Conservation (phyloP, 495 filamentous ascomycete species). For the Tuber microsphaerosporum region DNA sequence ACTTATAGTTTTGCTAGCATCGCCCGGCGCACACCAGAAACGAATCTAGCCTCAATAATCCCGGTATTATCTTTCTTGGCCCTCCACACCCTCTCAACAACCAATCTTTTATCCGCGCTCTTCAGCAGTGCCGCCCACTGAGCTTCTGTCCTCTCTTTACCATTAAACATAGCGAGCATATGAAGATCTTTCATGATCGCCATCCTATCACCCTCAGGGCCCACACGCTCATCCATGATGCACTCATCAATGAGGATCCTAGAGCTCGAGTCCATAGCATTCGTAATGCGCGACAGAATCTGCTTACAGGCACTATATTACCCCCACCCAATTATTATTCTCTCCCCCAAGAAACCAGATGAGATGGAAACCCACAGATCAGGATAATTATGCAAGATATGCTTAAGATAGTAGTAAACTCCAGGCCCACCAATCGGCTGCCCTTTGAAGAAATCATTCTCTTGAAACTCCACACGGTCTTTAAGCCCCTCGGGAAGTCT, state of each 20-base stretch:
- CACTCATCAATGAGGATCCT: conserved; percentile 10
- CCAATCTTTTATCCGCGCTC: conserved; percentile 12
- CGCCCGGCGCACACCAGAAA: too few relatives aligned
- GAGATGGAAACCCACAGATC: conserved; percentile 4
- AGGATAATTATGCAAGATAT: conserved; percentile 31
- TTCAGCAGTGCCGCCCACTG: conserved; percentile 8
- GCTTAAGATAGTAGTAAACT: conserved; percentile 26
- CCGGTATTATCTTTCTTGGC: background rate
- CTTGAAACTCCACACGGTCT: conserved; percentile 12
- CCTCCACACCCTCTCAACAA: conserved; percentile 15
- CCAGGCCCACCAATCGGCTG: conserved; percentile 23
- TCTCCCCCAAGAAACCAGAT: background rate
- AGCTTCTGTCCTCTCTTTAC: conserved; percentile 7
- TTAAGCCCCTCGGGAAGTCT: conserved; percentile 8
- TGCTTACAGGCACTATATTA: background rate
- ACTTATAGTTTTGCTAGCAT: too few relatives aligned
- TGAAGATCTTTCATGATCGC: conserved; percentile 5
- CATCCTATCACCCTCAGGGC: conserved; percentile 1
- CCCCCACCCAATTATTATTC: background rate
- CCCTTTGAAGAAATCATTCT: conserved; percentile 26
- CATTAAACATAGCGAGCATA: conserved; percentile 7
- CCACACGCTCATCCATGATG: conserved; percentile 2
- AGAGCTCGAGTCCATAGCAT: conserved; percentile 6
- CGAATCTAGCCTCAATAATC: too few relatives aligned
- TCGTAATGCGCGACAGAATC: conserved; percentile 12